Percentiles rank a stretch among this genome's conserved stretches.
Evolutionary conservation across 352 stramenopile species (phyloP).

Genomic region (Phytopythium vexans): DNA sequence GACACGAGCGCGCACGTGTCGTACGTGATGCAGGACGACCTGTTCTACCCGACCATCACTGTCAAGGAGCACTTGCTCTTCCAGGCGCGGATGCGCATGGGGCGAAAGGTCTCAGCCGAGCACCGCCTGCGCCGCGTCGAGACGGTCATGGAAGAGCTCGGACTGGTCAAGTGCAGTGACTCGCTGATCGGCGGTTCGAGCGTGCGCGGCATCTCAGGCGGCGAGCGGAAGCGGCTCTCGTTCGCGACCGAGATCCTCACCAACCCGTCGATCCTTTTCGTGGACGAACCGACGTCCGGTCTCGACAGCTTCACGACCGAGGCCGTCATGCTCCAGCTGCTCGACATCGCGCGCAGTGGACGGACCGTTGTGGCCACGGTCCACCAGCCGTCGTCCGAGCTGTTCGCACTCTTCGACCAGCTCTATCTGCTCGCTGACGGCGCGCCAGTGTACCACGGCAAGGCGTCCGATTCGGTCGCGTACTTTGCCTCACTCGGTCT

Average conservation of each 20-base stretch:
- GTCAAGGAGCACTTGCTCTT: conserved; percentile 89
- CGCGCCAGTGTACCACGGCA: conserved; percentile 44
- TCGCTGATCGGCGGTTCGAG: conserved; percentile 47
- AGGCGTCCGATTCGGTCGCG: conserved; percentile 29
- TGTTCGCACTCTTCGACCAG: conserved; percentile 49
- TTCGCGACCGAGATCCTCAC: conserved; percentile 85
- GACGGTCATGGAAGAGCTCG: conserved; percentile 54
- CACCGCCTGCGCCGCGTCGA: conserved; percentile 39
- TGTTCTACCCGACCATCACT: conserved; percentile 86
- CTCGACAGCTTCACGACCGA: conserved; percentile 59
- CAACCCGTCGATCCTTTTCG: conserved; percentile 78
- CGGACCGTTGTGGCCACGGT: conserved; percentile 89
- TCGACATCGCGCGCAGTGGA: conserved; percentile 60
- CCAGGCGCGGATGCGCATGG: conserved; percentile 76
- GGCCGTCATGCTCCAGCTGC: conserved; percentile 34
- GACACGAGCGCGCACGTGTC: conserved; percentile 20
- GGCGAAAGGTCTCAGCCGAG: conserved; percentile 19
- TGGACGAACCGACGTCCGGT: conserved; percentile 79
- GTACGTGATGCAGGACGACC: conserved; percentile 91
- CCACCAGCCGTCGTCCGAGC: conserved; percentile 70
- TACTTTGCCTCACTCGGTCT: conserved; percentile 48
- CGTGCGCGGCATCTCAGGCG: conserved; percentile 58
- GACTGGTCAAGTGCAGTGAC: conserved; percentile 49
- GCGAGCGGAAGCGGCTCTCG: conserved; percentile 78
- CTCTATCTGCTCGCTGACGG: conserved; percentile 54